These are phyloP conservation scores for Closterium sp. DNA, from an alignment of 139 green algal species.

Conservation along the genomic window DNA sequence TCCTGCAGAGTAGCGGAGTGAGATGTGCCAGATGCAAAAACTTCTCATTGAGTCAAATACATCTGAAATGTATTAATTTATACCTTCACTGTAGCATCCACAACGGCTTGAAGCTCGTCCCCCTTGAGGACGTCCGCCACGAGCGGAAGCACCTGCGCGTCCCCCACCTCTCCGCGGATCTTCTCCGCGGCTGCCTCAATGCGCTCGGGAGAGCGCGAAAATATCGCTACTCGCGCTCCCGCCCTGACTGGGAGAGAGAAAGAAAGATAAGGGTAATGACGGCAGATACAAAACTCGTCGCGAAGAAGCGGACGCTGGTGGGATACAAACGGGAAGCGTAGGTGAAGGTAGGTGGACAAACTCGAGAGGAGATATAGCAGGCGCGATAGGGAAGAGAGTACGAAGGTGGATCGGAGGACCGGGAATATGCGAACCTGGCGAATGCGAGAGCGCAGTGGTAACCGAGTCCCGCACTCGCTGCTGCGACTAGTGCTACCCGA, in stretches of 20 bases:
- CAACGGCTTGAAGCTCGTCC: background rate
- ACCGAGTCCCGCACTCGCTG: background rate
- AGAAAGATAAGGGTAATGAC: background rate
- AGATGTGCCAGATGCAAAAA: no score
- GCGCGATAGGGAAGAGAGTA: background rate
- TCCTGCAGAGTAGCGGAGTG: no score
- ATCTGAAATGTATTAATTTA: background rate
- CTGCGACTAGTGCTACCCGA: background rate
- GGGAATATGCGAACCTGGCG: background rate
- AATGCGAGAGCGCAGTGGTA: background rate
- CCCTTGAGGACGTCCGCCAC: background rate
- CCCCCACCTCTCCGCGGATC: background rate
- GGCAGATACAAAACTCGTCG: no score
- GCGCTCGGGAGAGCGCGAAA: background rate
- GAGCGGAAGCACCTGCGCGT: background rate
- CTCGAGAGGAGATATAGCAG: background rate
- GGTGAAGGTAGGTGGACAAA: background rate
- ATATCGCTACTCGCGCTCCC: background rate
- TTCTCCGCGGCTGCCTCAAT: background rate
- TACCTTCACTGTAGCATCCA: background rate
- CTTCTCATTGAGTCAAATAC: no score
- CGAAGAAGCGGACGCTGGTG: no score
- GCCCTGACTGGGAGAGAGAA: background rate
- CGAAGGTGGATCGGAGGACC: background rate
- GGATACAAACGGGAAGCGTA: background rate